These are phyloP conservation scores for Orbilia oligospora DNA, from an alignment of 2,329 filamentous ascomycete species.

Conservation along the genomic window DNA sequence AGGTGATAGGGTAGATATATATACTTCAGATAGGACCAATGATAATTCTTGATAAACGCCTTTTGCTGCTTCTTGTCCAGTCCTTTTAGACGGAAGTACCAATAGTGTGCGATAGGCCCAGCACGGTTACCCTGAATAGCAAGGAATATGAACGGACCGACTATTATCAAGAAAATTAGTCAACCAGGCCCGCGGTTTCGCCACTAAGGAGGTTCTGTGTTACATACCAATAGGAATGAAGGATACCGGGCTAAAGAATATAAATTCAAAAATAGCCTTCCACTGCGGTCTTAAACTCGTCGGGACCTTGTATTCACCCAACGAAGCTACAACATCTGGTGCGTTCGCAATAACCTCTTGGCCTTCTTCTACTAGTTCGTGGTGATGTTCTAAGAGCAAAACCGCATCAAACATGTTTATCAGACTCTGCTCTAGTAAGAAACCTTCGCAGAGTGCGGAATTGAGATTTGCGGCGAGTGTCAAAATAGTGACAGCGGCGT, in stretches of 20 bases:
- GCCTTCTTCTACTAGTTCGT: conserved; percentile 39
- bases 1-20: conserved; percentile 50
- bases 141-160: conserved; percentile 61
- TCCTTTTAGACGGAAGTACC: conserved; percentile 79
- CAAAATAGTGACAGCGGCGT: conserved; percentile 86
- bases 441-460: conserved; percentile 68
- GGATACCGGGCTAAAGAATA: conserved; percentile 67
- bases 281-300: conserved; percentile 62
- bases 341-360: conserved; percentile 54
- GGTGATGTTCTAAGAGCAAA: conserved; percentile 43
- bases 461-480: conserved; percentile 76
- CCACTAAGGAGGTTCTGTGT: not conserved
- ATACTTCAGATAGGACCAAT: conserved; percentile 88
- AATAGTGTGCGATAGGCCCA: conserved; percentile 59
- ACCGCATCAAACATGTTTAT: conserved; percentile 73
- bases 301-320: conserved; percentile 62
- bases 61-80: conserved; percentile 81
- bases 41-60: conserved; percentile 76
- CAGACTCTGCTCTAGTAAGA: conserved; percentile 78
- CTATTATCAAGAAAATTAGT: conserved; percentile 13
- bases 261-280: conserved; percentile 63
- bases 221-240: conserved; percentile 54
- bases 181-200: not conserved
- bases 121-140: conserved; percentile 59
- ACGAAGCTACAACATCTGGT: conserved; percentile 43